Conservation (phyloP, 2,329 filamentous ascomycete species). For the Neonectria faginata region DNA sequence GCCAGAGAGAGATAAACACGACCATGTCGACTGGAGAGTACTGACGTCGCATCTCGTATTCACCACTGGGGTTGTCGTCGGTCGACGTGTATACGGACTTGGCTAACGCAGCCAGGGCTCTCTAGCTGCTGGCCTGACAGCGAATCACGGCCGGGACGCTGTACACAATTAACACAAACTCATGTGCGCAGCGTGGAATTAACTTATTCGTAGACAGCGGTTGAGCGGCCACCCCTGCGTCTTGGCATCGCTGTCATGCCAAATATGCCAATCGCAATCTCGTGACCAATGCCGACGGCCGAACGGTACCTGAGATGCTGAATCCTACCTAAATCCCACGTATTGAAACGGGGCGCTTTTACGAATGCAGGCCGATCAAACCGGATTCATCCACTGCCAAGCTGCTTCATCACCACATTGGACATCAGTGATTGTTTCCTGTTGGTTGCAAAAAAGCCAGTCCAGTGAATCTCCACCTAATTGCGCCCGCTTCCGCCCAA, state of each 20-base stretch:
- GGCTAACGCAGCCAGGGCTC: conserved; percentile 10
- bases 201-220: neutral
- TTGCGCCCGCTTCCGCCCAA: too few relatives aligned
- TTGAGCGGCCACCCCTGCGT: conserved; percentile 1
- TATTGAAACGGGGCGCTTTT: neutral
- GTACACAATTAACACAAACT: neutral
- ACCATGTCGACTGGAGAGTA: neutral
- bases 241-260: conserved; percentile 14
- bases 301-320: conserved; percentile 3
- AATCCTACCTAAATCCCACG: neutral
- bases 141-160: conserved; percentile 5
- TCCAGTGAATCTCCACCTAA: neutral
- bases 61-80: neutral
- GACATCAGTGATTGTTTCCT: neutral
- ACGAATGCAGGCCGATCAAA: conserved; percentile 11
- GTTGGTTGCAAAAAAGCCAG: neutral
- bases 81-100: neutral
- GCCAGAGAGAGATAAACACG: neutral
- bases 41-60: conserved; percentile 26
- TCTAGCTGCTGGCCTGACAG: conserved; percentile 4
- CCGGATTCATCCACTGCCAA: conserved; percentile 11
- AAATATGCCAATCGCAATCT: conserved; percentile 20
- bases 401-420: neutral
- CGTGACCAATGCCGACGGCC: conserved; percentile 11
- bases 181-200: neutral